Evolutionary conservation across 805 yeast species (phyloP), one percentile per base, ranked within the genome.

Genomic region (Nakazawaea siamensis): DNA sequence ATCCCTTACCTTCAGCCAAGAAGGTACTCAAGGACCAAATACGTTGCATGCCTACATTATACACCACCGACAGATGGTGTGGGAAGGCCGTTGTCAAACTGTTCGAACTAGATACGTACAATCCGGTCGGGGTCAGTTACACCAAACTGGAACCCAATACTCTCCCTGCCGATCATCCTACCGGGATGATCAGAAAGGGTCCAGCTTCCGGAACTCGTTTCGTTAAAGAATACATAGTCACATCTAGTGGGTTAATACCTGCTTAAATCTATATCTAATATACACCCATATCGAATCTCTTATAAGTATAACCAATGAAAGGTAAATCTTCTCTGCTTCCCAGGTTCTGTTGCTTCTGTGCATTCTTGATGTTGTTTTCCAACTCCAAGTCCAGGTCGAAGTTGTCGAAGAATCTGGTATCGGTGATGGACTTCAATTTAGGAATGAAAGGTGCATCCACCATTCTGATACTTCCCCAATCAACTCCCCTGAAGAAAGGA

Each of bases 381-480:
- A 37, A 37, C 16, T 37, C 40, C 14, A 37, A 25, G 18, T 37
- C 40, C 20, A 28, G 33, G 18, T 37, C 40, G 34, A 37, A 37
- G 20, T 33, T 33, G 17, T 37, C 40, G 86, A 92, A 92, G 66
- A 90, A 90, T 48, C 97, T 70, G 0, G 98, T 92, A 57, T 92
- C 98, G 5, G 97, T 90, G 41, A 90, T 81, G 10, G 94, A 81
- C 46, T 87, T 75, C 52, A 92, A 69, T 52, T 86, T 83, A 18
- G 98, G 95, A 46, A 92, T 82, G 50, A 87, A 87, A 16, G 97
- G 97, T 3, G 96, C 96, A 47, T 80, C 86, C 39, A 86, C 94
- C 39, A 75, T 78, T 39, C 96, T 66, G 38, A 87, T 87, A 13
- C 84, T 75, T 35, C 79, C 78, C 97, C 97, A 87, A 57, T 86